phyloP scores from a whole-genome alignment of 768 basidiomycete species.

The Paxillus ammoniavirescens region DNA sequence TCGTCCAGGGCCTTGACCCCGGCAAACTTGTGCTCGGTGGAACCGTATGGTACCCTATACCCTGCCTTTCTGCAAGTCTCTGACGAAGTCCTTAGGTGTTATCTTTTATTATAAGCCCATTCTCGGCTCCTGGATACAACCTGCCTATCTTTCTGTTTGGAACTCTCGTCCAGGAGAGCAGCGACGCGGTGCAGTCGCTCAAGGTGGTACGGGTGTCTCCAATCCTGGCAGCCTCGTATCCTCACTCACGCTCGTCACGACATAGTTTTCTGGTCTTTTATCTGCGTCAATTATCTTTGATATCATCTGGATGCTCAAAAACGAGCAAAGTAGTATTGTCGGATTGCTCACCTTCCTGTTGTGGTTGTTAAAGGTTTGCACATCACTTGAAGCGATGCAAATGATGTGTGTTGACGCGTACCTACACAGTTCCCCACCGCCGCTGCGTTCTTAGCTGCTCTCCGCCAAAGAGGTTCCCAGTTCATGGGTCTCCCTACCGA shows the following conservation, averaged over 20 bases:
- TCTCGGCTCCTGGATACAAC: constrained; percentile 67
- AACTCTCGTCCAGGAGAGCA: constrained; percentile 65
- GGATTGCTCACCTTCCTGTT: constrained; percentile 54
- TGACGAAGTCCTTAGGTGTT: constrained; percentile 43
- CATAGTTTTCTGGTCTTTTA: constrained; percentile 65
- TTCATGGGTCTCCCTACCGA: constrained; percentile 53
- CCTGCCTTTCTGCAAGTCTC: not conserved
- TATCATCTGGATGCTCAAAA: constrained; percentile 62
- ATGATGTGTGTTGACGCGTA: not conserved
- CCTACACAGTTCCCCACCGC: constrained; percentile 56
- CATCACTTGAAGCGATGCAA: not conserved
- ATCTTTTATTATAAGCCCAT: constrained; percentile 57
- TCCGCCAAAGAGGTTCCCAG: constrained; percentile 58
- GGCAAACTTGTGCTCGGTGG: constrained; percentile 63
- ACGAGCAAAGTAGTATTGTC: constrained; percentile 55
- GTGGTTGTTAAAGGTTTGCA: constrained; percentile 54
- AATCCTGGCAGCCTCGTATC: not conserved
- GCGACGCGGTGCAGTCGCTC: constrained; percentile 62
- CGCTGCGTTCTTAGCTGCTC: constrained; percentile 45
- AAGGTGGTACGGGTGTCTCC: constrained; percentile 48
- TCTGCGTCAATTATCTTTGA: constrained; percentile 64
- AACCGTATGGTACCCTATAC: constrained; percentile 44
- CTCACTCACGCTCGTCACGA: not conserved
- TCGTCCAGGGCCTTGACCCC: constrained; percentile 68
- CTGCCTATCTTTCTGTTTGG: constrained; percentile 84